Conservation (phyloP, 495 filamentous ascomycete species). For the Aspergillus bertholletiae region DNA sequence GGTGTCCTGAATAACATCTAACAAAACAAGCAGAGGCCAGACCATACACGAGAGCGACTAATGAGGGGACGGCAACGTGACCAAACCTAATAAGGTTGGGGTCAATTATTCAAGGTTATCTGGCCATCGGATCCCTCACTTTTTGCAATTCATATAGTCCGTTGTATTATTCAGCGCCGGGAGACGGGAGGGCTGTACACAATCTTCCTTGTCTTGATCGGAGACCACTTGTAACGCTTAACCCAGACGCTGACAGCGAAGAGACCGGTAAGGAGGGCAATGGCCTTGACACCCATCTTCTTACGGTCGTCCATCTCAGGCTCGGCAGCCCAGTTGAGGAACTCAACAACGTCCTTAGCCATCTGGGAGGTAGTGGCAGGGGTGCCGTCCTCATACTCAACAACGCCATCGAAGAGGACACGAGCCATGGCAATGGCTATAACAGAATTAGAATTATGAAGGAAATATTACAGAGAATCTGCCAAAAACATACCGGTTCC, state of each 20-base stretch:
- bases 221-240: slow-evolving; percentile 98
- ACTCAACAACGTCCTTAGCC: slow-evolving; percentile 98
- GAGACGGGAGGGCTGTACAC: slow-evolving; percentile 73
- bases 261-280: slow-evolving; percentile 72
- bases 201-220: slow-evolving; percentile 92
- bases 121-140: slow-evolving; percentile 26
- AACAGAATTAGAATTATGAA: not conserved
- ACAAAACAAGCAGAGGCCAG: slow-evolving; percentile 41
- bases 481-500: slow-evolving; percentile 68
- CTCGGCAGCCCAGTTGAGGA: slow-evolving; percentile 98
- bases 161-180: slow-evolving; percentile 37
- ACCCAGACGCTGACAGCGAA: slow-evolving; percentile 92
- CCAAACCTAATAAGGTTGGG: slow-evolving; percentile 25
- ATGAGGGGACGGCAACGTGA: slow-evolving; percentile 24
- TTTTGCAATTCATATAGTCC: slow-evolving; percentile 35
- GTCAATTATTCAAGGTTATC: slow-evolving; percentile 28
- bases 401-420: slow-evolving; percentile 94
- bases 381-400: slow-evolving; percentile 98
- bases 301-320: slow-evolving; percentile 99
- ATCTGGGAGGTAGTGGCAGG: slow-evolving; percentile 95
- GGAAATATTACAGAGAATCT: not conserved
- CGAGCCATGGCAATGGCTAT: slow-evolving; percentile 94
- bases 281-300: slow-evolving; percentile 97
- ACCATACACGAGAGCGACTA: slow-evolving; percentile 33
- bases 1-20: slow-evolving; percentile 42